Evolutionary conservation across 169 alveolate species (phyloP).

Genomic region (Cryptosporidium meleagridis): DNA sequence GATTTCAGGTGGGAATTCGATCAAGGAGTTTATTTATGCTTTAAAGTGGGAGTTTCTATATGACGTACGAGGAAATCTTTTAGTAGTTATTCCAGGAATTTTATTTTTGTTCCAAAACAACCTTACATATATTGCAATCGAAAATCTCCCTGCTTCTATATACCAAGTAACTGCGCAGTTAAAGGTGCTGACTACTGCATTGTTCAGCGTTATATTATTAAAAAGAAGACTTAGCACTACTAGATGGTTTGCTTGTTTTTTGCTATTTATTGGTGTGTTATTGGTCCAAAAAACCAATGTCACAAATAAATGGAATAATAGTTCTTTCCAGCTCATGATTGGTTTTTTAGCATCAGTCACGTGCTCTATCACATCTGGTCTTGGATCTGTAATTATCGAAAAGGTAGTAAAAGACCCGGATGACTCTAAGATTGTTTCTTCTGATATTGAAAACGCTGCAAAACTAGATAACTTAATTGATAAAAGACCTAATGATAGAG

Average conservation of each 20-base stretch:
- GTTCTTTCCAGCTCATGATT: constrained; percentile 6
- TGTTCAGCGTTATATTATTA: constrained; percentile 34
- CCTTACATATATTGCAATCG: constrained; percentile 55
- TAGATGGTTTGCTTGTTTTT: constrained; percentile 64
- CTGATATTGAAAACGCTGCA: not conserved
- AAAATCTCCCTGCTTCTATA: constrained; percentile 59
- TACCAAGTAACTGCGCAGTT: constrained; percentile 58
- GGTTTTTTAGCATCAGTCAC: constrained; percentile 49
- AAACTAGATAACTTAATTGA: not conserved
- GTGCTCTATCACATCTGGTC: constrained; percentile 70
- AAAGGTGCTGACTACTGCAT: constrained; percentile 53
- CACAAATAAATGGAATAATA: not conserved
- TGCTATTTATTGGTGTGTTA: constrained; percentile 51
- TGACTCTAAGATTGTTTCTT: not conserved
- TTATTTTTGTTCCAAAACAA: constrained; percentile 57
- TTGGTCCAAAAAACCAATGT: constrained; percentile 28
- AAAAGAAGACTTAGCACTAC: constrained; percentile 27
- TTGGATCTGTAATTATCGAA: constrained; percentile 62
- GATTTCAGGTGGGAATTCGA: constrained; percentile 26
- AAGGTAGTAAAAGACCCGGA: constrained; percentile 46
- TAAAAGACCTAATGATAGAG: not conserved
- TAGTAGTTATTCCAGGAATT: constrained; percentile 52
- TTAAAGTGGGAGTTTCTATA: constrained; percentile 29
- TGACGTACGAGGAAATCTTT: constrained; percentile 40
- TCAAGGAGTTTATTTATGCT: constrained; percentile 14